Percentiles rank a stretch among this genome's conserved stretches.
phyloP scores from a whole-genome alignment of 108 stramenopile species.

The Nitzschia inconspicua region DNA sequence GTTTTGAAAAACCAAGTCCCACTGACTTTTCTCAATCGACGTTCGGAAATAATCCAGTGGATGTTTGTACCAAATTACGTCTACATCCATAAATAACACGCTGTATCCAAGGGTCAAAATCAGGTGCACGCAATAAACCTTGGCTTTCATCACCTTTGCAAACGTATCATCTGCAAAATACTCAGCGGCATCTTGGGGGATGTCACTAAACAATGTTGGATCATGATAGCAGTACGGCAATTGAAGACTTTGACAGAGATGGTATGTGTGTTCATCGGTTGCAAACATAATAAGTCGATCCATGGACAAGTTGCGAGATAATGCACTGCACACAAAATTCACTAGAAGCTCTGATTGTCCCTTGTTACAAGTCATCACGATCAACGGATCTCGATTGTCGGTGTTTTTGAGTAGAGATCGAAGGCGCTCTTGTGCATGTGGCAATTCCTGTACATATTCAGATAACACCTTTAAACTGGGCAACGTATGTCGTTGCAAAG shows the following conservation, averaged over 20 bases:
- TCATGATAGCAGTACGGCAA: conserved; percentile 49
- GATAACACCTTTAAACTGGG: conserved; percentile 44
- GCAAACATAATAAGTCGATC: conserved; percentile 8
- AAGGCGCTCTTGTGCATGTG: conserved; percentile 36
- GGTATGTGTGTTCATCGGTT: conserved; percentile 44
- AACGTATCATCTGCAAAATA: conserved; percentile 68
- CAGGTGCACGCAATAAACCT: conserved; percentile 62
- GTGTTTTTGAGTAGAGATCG: conserved; percentile 59
- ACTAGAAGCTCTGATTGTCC: conserved; percentile 62
- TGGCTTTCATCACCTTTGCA: conserved; percentile 74
- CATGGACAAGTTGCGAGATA: conserved; percentile 16
- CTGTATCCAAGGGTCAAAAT: conserved; percentile 53
- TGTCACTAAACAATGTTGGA: conserved; percentile 34
- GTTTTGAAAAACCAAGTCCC: conserved; percentile 75
- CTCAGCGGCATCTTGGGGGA: conserved; percentile 50
- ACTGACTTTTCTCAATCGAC: conserved; percentile 13
- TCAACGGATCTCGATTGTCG: conserved; percentile 42
- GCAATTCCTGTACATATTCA: conserved; percentile 49
- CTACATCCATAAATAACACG: conserved; percentile 78
- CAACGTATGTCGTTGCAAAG: conserved; percentile 10
- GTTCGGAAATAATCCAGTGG: conserved; percentile 52
- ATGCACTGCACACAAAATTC: conserved; percentile 68
- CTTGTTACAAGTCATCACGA: conserved; percentile 59
- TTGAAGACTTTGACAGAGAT: conserved; percentile 54
- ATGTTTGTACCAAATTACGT: conserved; percentile 61